These are phyloP conservation scores for Hemisphaericaspora lyxosophila DNA, from an alignment of 1,139 yeast species.

Conservation along the genomic window DNA sequence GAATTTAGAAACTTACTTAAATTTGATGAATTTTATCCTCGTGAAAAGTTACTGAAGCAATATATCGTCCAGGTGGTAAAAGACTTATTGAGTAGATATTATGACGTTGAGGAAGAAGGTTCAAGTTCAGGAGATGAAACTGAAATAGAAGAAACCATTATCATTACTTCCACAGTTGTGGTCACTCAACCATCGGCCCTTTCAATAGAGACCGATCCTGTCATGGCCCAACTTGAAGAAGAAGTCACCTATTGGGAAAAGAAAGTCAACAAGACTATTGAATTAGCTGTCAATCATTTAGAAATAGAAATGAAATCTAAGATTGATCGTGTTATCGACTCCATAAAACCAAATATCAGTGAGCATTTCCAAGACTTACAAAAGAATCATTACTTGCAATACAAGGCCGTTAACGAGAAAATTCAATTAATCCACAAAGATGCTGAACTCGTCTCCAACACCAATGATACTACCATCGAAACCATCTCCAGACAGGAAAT, in stretches of 20 bases:
- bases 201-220: conserved; percentile 14
- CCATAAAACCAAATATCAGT: conserved; percentile 38
- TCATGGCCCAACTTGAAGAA: conserved; percentile 23
- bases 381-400: conserved; percentile 40
- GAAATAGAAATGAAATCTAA: conserved; percentile 38
- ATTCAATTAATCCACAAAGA: conserved; percentile 53
- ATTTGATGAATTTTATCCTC: conserved; percentile 18
- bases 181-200: conserved; percentile 15
- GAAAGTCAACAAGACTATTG: conserved; percentile 41
- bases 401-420: conserved; percentile 44
- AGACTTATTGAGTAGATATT: conserved; percentile 19
- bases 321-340: conserved; percentile 31
- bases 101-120: conserved; percentile 7
- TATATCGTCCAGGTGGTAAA: conserved; percentile 23
- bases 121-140: conserved; percentile 14
- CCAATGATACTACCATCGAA: conserved; percentile 32
- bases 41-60: conserved; percentile 11
- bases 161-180: conserved; percentile 32
- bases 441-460: conserved; percentile 40
- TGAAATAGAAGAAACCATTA: conserved; percentile 24
- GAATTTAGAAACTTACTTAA: conserved; percentile 32
- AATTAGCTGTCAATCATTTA: conserved; percentile 44
- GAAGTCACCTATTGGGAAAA: conserved; percentile 34
- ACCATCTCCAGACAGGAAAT: conserved; percentile 57
- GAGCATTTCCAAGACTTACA: conserved; percentile 44